These are phyloP conservation scores for Leucogyrophana mollusca DNA, from an alignment of 768 basidiomycete genomes.

Conservation along the genomic window DNA sequence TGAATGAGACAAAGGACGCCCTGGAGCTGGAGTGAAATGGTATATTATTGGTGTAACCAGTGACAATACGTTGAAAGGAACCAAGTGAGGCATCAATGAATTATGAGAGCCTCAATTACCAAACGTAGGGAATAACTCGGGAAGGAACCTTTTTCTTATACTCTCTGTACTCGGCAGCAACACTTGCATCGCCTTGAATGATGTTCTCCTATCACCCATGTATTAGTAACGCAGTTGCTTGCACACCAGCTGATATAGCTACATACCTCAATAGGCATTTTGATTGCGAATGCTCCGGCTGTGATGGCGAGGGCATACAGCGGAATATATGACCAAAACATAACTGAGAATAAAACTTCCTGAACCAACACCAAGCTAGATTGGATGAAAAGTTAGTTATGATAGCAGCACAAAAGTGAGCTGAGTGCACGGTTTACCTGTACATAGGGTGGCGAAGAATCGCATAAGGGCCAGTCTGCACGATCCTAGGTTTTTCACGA, in stretches of 20 bases:
- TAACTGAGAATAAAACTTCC: slow-evolving; percentile 19
- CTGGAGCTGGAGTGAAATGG: slow-evolving; percentile 18
- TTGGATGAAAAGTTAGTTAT: not conserved
- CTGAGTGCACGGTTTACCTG: slow-evolving; percentile 18
- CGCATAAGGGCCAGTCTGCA: slow-evolving; percentile 32
- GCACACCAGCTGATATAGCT: not conserved
- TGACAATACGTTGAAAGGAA: too few species aligned
- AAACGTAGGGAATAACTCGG: slow-evolving; percentile 29
- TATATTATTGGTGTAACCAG: too few species aligned
- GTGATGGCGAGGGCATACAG: slow-evolving; percentile 23
- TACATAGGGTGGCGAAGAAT: slow-evolving; percentile 37
- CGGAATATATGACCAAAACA: slow-evolving; percentile 36
- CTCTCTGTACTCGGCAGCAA: slow-evolving; percentile 23
- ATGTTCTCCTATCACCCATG: slow-evolving; percentile 23
- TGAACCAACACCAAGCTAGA: slow-evolving; percentile 21
- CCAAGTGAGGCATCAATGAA: too few species aligned
- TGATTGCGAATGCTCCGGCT: slow-evolving; percentile 24
- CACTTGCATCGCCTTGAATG: slow-evolving; percentile 21
- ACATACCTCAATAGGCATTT: slow-evolving; percentile 36
- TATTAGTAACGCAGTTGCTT: not conserved
- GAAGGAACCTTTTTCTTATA: slow-evolving; percentile 28
- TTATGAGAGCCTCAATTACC: too few species aligned
- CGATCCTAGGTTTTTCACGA: slow-evolving; percentile 28
- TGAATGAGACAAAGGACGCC: slow-evolving; percentile 32
- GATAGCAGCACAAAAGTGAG: too few species aligned